These are phyloP conservation scores for Helianthus annuus DNA, from an alignment of 129 eudicot genomes.

Conservation along the genomic window HanXRQr2.0-SUNRISE NC_035440.2:19255035-19255534, in stretches of 20 bases:
- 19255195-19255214: conserved; percentile 10
- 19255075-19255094: not conserved
- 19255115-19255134: not conserved
- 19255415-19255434: conserved; percentile 1
- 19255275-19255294: conserved; percentile 7
- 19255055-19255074: not conserved
- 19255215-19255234: conserved; percentile 16
- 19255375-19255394: conserved; percentile 8
- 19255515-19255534: conserved; percentile 17
- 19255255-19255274: conserved; percentile 10
- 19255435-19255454: not conserved
- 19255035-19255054: not conserved
- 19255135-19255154: not conserved
- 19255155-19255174: not conserved
- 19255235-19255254: conserved; percentile 21
- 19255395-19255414: not conserved
- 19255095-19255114: not conserved
- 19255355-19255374: conserved; percentile 18
- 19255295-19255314: not conserved
- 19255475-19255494: conserved; percentile 29
- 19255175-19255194: not conserved
- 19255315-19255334: conserved; percentile 3
- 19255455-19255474: conserved; percentile 37
- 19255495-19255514: conserved; percentile 12
- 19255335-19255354: not conserved